Evolutionary conservation across 1,284 basidiomycete species (phyloP).

Genomic region (Ustilago xerochloae): DNA sequence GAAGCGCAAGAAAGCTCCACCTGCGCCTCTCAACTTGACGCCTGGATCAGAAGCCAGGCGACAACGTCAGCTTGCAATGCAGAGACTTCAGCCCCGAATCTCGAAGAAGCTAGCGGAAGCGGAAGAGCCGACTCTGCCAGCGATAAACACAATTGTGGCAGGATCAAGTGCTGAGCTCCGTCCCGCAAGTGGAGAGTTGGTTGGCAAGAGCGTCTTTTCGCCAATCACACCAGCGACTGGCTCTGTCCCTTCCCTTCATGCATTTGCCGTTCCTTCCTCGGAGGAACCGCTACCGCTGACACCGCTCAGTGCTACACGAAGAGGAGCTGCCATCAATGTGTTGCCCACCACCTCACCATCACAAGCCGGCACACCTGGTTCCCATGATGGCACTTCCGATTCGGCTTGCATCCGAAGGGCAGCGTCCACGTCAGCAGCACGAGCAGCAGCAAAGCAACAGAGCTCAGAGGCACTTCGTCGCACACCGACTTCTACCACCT

Average conservation of each 20-base stretch:
- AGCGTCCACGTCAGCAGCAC: slow-evolving; percentile 25
- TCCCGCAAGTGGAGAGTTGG: slow-evolving; percentile 14
- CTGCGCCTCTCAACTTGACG: slow-evolving; percentile 43
- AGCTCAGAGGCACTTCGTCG: slow-evolving; percentile 28
- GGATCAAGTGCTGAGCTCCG: background rate
- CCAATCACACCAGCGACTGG: slow-evolving; percentile 35
- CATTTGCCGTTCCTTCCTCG: slow-evolving; percentile 1
- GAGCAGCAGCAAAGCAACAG: slow-evolving; percentile 3
- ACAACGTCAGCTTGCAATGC: slow-evolving; percentile 22
- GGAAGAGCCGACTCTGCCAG: background rate
- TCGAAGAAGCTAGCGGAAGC: background rate
- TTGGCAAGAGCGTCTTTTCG: slow-evolving; percentile 36
- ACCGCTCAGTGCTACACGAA: slow-evolving; percentile 47
- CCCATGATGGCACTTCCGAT: slow-evolving; percentile 8
- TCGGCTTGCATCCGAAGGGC: slow-evolving; percentile 26
- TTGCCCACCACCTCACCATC: background rate
- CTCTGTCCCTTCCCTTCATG: background rate
- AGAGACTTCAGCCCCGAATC: background rate
- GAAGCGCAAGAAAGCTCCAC: slow-evolving; percentile 48
- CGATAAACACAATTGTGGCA: background rate
- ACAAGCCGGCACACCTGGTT: background rate
- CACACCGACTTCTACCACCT: slow-evolving; percentile 22
- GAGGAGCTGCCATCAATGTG: slow-evolving; percentile 37
- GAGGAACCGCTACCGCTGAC: slow-evolving; percentile 31
- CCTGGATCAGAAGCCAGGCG: slow-evolving; percentile 24